Evolutionary conservation across 1,284 basidiomycete species (phyloP), one percentile per base, ranked within the genome.

Genomic region (Ganoderma multipileum): DNA sequence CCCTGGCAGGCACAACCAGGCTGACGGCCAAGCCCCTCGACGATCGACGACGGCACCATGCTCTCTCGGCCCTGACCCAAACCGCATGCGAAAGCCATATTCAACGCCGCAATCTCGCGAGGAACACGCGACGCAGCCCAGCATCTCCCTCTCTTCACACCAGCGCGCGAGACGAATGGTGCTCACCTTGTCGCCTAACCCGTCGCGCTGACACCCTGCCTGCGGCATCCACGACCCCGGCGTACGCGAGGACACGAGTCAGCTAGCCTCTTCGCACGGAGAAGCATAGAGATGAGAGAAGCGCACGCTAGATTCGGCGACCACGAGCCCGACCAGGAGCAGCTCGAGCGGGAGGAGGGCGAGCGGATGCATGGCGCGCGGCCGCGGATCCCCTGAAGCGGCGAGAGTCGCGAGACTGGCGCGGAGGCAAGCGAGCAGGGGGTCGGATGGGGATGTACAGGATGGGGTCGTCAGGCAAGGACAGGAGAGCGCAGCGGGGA

Each of bases 121-220:
- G 5, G 14, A 18, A 36, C 30, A 18, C 16, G 28, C 23, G 30
- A 28, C 44, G 39, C 23, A n/a, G 20, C 57, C 33, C 23, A 6
- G 11, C 11, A 20, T 26, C 20, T 9, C n/a, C 14, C 11, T 16
- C n/a, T 8, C 41, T 39, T 60, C 23, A 36, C 38, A 26, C 63
- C 47, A n/a, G 28, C 12, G 38, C 61, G 41, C 44, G 61, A 8
- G n/a, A 50, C 12, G 54, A 41, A 39, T n/a, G 18, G 23, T 23
- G 47, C 69, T 66, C 67, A 71, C 70, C 70, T 58, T 65, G 67
- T 68, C 63, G 30, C 42, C 65, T 38, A 70, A 8, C 18, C 69
- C 67, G 14, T 66, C 69, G 41, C 39, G 61, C n/a, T 3, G 1
- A 41, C 67, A 67, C 23, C 54, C 57, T 33, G 65, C 7, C 67